Conservation (phyloP, 495 filamentous ascomycete species). For the Daldinia grandis region DNA sequence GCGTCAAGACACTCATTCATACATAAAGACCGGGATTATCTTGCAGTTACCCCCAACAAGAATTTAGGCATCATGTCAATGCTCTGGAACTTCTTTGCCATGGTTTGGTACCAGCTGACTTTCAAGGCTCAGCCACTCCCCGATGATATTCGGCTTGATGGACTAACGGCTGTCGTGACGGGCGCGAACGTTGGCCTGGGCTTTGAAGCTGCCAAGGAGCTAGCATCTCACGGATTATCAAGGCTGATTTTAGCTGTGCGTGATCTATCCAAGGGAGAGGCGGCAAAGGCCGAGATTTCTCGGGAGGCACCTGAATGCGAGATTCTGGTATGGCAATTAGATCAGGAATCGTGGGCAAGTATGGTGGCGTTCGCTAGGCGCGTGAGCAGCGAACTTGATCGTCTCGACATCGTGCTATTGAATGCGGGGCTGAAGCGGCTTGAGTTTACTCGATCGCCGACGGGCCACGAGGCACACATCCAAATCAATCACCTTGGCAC, state of each 20-base stretch:
- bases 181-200: conserved; percentile 64
- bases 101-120: conserved; percentile 34
- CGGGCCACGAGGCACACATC: conserved; percentile 57
- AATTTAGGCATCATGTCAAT: conserved; percentile 19
- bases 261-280: conserved; percentile 49
- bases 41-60: background rate
- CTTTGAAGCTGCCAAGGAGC: conserved; percentile 58
- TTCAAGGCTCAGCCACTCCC: conserved; percentile 33
- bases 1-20: background rate
- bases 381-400: conserved; percentile 41
- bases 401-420: conserved; percentile 55
- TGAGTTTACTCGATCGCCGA: conserved; percentile 35
- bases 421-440: conserved; percentile 55
- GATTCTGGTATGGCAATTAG: conserved; percentile 61
- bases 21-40: background rate
- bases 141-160: conserved; percentile 20
- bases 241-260: conserved; percentile 60
- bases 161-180: conserved; percentile 61
- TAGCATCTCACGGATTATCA: conserved; percentile 51
- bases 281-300: conserved; percentile 54
- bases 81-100: conserved; percentile 17
- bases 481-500: conserved; percentile 53
- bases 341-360: conserved; percentile 56
- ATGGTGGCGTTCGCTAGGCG: conserved; percentile 53
- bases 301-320: conserved; percentile 47